phyloP scores from a whole-genome alignment of 176 grass and related monocot genomes.

The Miscanthus lutarioriparius region DNA sequence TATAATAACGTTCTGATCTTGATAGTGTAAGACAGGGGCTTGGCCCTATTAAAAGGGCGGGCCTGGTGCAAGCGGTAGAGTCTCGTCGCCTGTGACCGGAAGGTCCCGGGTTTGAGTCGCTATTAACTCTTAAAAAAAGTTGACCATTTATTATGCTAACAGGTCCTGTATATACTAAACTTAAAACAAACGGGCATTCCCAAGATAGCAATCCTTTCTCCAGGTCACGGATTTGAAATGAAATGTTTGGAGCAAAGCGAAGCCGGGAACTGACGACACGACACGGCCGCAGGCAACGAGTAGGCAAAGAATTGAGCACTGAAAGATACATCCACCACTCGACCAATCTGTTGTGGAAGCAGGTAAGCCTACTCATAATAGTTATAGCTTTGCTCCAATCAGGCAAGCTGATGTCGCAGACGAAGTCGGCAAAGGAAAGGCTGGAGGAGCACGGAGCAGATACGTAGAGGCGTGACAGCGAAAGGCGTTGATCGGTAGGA shows the following conservation, averaged over 20 bases:
- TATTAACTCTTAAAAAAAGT: not conserved
- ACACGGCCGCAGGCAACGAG: not conserved
- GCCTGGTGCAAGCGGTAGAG: no score
- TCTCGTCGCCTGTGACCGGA: no score
- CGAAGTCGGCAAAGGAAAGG: conserved; percentile 33
- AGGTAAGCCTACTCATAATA: conserved; percentile 14
- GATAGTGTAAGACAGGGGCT: not conserved
- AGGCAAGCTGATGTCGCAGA: conserved; percentile 25
- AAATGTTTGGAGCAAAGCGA: not conserved
- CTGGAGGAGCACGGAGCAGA: conserved; percentile 24
- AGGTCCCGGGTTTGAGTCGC: no score
- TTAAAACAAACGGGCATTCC: not conserved
- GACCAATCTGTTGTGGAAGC: conserved; percentile 14
- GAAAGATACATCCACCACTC: conserved; percentile 37
- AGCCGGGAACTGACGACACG: not conserved
- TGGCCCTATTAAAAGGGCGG: not conserved
- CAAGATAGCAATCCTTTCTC: not conserved
- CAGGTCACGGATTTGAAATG: not conserved
- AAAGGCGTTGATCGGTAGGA: not conserved
- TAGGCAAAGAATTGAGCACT: not conserved
- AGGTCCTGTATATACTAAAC: not conserved
- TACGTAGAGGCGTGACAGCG: conserved; percentile 19
- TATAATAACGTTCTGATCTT: not conserved
- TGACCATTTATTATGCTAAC: not conserved
- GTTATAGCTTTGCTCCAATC: conserved; percentile 30